phyloP scores from a whole-genome alignment of 176 grass and related monocot species.

The Bonia amplexicaulis region DNA sequence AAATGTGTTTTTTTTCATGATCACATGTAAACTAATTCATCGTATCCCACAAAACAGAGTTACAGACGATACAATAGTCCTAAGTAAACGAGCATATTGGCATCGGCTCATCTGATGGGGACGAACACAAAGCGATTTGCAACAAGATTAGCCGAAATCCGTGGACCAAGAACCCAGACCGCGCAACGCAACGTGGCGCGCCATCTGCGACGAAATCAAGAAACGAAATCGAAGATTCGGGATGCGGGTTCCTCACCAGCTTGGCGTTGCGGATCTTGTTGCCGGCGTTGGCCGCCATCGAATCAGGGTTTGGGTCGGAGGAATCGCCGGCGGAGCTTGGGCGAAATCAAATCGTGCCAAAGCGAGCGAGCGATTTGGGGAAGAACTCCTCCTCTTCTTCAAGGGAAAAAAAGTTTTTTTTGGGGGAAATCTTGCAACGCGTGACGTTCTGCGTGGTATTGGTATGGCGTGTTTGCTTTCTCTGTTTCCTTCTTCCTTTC shows the following conservation, averaged over 20 bases:
- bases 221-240: not conserved
- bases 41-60: not conserved
- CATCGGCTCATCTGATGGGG: not conserved
- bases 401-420: not conserved
- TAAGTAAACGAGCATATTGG: not conserved
- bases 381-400: not conserved
- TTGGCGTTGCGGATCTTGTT: slow-evolving; percentile 73
- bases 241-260: slow-evolving; percentile 37
- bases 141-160: not conserved
- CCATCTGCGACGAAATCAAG: not conserved
- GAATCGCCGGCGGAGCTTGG: not conserved
- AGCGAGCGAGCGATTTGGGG: not conserved
- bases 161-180: not conserved
- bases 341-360: not conserved
- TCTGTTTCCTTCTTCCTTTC: not conserved
- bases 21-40: not conserved
- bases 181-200: not conserved
- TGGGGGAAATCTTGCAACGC: not conserved
- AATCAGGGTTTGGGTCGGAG: slow-evolving; percentile 1
- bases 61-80: not conserved
- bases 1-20: not conserved
- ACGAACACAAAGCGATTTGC: not conserved
- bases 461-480: not conserved
- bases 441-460: not conserved
- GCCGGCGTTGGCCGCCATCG: slow-evolving; percentile 46